phyloP scores from a whole-genome alignment of 1,284 basidiomycete genomes.

The Pisolithus thermaeus region DNA sequence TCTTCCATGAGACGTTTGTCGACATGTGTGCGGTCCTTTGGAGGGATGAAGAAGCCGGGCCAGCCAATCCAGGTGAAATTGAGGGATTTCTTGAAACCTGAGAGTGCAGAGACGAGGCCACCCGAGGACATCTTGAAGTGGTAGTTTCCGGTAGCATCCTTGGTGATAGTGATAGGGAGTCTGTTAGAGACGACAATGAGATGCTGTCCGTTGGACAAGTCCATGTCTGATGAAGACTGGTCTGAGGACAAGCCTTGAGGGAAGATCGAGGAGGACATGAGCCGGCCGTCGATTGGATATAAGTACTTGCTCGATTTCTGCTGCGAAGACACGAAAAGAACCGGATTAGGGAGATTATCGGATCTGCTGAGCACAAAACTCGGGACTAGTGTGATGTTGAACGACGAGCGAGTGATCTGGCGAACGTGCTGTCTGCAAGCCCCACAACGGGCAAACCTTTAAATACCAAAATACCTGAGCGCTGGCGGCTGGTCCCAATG shows the following conservation, averaged over 20 bases:
- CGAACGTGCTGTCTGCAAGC: neutral
- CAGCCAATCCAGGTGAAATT: slow-evolving; percentile 96
- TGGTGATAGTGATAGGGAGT: slow-evolving; percentile 87
- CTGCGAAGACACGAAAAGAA: slow-evolving; percentile 17
- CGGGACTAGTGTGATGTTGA: slow-evolving; percentile 1
- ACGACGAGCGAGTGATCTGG: neutral
- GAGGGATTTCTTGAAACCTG: slow-evolving; percentile 95
- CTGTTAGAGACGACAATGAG: slow-evolving; percentile 97
- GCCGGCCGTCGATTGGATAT: slow-evolving; percentile 15
- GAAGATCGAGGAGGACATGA: slow-evolving; percentile 25
- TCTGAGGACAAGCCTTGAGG: slow-evolving; percentile 22
- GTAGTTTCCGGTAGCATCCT: slow-evolving; percentile 84
- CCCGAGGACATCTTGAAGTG: slow-evolving; percentile 97
- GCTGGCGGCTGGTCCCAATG: too few relatives aligned
- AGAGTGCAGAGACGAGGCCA: slow-evolving; percentile 89
- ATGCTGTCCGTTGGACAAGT: slow-evolving; percentile 45
- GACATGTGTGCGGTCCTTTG: slow-evolving; percentile 79
- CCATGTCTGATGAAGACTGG: slow-evolving; percentile 33
- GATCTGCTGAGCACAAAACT: slow-evolving; percentile 16
- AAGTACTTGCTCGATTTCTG: slow-evolving; percentile 16
- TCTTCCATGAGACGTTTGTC: slow-evolving; percentile 88
- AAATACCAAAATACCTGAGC: too few relatives aligned
- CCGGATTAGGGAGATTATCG: slow-evolving; percentile 32
- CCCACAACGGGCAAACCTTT: too few relatives aligned
- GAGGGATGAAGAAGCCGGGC: slow-evolving; percentile 87